These are phyloP conservation scores for Boechera stricta DNA, from an alignment of 345 rosid species.

Conservation along the genomic window DNA sequence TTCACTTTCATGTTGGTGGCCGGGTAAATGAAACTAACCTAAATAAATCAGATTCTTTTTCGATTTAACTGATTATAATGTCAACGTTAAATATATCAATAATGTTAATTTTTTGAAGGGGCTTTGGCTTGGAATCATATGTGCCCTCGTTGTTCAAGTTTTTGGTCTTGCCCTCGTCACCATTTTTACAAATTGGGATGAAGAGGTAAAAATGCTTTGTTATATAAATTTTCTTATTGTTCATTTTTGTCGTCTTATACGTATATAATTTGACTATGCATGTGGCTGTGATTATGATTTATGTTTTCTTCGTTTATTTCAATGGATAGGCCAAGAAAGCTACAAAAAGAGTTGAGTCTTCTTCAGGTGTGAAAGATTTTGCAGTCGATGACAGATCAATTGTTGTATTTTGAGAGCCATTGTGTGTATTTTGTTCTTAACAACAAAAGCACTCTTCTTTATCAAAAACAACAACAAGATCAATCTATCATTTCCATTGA, in stretches of 20 bases:
- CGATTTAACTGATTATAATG: background rate
- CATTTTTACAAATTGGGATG: slow-evolving; percentile 44
- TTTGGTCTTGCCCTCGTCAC: slow-evolving; percentile 22
- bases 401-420: slow-evolving; percentile 25
- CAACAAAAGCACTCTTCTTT: background rate
- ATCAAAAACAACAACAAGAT: no score
- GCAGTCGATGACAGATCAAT: background rate
- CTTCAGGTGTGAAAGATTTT: slow-evolving; percentile 17
- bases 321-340: slow-evolving; percentile 41
- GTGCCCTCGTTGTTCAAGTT: slow-evolving; percentile 54
- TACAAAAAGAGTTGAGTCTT: slow-evolving; percentile 36
- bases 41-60: background rate
- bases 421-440: background rate
- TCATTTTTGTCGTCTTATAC: background rate
- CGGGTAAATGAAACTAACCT: slow-evolving; percentile 38
- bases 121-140: slow-evolving; percentile 55
- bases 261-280: background rate
- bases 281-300: background rate
- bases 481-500: background rate
- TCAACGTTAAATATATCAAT: background rate
- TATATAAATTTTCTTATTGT: background rate
- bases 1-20: slow-evolving; percentile 48
- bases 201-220: slow-evolving; percentile 31
- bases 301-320: background rate
- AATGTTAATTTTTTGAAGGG: slow-evolving; percentile 29